Base-by-base conservation (phyloP, 2,329 filamentous ascomycete genomes). In the Raffaelea albimanens region DNA sequence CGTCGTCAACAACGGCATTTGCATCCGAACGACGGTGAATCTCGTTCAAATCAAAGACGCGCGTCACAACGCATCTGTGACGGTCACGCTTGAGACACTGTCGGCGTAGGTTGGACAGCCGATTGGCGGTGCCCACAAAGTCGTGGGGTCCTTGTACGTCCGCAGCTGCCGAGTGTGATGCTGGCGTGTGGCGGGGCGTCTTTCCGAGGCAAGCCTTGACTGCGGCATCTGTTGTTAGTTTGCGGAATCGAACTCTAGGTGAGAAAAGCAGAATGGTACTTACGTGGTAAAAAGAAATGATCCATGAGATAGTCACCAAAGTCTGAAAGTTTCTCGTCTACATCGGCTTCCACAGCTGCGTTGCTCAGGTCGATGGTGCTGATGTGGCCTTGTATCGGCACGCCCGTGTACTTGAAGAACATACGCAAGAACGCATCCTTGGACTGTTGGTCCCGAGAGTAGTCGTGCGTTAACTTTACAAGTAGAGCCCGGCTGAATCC, bases 31-130 rank as follows among this genome's bases (percentile, higher is more conserved):
- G 57, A 9, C 14, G 21, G 3, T 1, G 8, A 4, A 45, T 52
- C 50, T 58, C 54, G 1, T 3, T 5, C 1, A 14, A 8, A 40
- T 57, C 54, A 29, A 60, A 62, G 13, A 36, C 45, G 5, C 54
- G 55, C 14, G 56, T 51, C 34, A 62, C 50, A 1, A 61, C 57
- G 44, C 58, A 61, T 39, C 58, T 58, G 46, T 60, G 53, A 22
- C 55, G 58, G 44, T 62, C 59, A 20, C 58, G 58, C 23, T 54
- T 21, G 38, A 61, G 56, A 50, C 60, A 62, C 33, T 44, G 47
- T 3, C 52, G 49, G 19, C 57, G 58, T n/a, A 62, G 55, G 33
- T 43, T 44, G 2, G 58, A 56, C 34, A 61, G n/a, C 21, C 57
- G 52, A 16, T 57, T 51, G 10, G 51, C 43, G 10, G 59, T 60